Conservation (phyloP, 805 yeast species). For the Spathaspora hagerdaliae region DNA sequence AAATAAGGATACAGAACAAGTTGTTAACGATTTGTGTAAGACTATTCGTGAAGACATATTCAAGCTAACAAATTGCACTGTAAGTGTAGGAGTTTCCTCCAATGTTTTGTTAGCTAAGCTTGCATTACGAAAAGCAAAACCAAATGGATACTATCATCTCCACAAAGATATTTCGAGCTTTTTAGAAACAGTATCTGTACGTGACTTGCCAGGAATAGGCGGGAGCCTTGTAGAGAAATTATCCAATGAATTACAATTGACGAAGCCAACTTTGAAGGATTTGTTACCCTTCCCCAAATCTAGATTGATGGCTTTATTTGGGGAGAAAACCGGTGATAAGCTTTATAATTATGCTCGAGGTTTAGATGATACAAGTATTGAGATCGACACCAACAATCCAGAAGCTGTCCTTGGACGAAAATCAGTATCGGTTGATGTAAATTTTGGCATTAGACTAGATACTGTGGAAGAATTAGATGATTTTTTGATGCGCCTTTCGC, state of each 20-base stretch:
- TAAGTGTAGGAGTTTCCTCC: slow-evolving; percentile 74
- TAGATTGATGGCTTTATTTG: slow-evolving; percentile 48
- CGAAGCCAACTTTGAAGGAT: slow-evolving; percentile 26
- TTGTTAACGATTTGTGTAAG: slow-evolving; percentile 18
- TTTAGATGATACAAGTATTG: slow-evolving; percentile 57
- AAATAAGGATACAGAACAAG: slow-evolving; percentile 6
- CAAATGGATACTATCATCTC: slow-evolving; percentile 56
- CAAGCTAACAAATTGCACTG: slow-evolving; percentile 52
- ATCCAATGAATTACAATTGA: slow-evolving; percentile 19
- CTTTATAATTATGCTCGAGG: slow-evolving; percentile 63
- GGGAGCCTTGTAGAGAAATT: slow-evolving; percentile 46
- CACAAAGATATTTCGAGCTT: slow-evolving; percentile 22
- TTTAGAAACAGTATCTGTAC: slow-evolving; percentile 30
- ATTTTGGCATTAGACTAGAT: slow-evolving; percentile 83
- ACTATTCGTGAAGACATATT: slow-evolving; percentile 40
- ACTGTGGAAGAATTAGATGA: slow-evolving; percentile 55
- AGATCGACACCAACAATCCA: slow-evolving; percentile 44
- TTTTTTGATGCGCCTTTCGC: slow-evolving; percentile 55
- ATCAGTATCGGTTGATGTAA: slow-evolving; percentile 81
- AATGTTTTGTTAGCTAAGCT: slow-evolving; percentile 78
- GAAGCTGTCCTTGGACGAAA: slow-evolving; percentile 53
- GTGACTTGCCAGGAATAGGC: slow-evolving; percentile 64
- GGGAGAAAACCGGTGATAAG: slow-evolving; percentile 66
- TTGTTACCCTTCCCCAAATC: slow-evolving; percentile 29
- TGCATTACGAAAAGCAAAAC: slow-evolving; percentile 73